A percentile compares a stretch with the other conserved stretches of the same genome.
Evolutionary conservation across 192 early-diverging fungal genomes (phyloP).

Genomic region (Gigaspora rosea): DNA sequence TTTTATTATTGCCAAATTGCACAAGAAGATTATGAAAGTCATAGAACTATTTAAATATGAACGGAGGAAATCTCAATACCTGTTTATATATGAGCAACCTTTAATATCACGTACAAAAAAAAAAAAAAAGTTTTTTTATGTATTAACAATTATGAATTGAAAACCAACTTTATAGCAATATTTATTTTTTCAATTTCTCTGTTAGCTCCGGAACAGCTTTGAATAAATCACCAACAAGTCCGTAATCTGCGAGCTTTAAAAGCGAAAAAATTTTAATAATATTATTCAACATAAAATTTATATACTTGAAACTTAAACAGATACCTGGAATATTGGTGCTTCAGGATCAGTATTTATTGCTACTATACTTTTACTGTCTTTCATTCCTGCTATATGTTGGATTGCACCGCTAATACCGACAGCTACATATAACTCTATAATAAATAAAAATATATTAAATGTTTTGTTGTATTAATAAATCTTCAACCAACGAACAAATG

Average conservation of each 20-base stretch:
- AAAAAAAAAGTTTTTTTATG: too few species aligned
- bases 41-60: too few species aligned
- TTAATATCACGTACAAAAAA: too few species aligned
- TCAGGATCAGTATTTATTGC: conserved; percentile 99
- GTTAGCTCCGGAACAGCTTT: conserved; percentile 89
- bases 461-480: background rate
- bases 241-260: conserved; percentile 77
- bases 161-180: too few species aligned
- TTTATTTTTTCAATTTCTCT: conserved; percentile 72
- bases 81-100: too few species aligned
- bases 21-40: too few species aligned
- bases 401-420: conserved; percentile 98
- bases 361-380: conserved; percentile 98
- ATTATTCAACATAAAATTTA: background rate
- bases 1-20: too few species aligned
- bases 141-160: too few species aligned
- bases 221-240: conserved; percentile 94
- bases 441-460: background rate
- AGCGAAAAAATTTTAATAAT: background rate
- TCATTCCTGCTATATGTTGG: conserved; percentile 98
- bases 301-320: background rate
- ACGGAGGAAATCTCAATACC: too few species aligned
- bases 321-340: conserved; percentile 95
- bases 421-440: conserved; percentile 82
- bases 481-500: background rate